Base-by-base conservation (phyloP, 140 eudicot species). In the Ambrosia hybrid region DNA sequence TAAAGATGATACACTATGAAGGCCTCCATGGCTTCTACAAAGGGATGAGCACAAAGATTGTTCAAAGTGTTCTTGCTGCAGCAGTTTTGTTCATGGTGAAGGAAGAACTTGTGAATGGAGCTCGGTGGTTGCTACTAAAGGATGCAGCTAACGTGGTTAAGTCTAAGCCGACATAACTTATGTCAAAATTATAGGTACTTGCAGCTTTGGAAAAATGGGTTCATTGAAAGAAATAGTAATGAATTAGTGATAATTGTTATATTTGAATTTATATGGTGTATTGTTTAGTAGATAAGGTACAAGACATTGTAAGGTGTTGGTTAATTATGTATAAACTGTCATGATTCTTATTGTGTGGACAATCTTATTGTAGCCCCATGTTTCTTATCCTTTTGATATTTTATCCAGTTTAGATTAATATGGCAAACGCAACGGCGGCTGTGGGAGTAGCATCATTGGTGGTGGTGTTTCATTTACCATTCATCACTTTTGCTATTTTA, bases 41-140 rank as follows among this genome's bases (percentile, higher is more conserved):
- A 80, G 99, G 99, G 33, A 93, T 93, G 99, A 78, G 90, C 70
- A 93, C 99, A 49, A 90, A 93, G 83, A 88, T 93, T 26, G 93
- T 88, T 51, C 99, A 93, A 67, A 93, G 99, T 66, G 97, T 93
- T 78, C 92, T 93, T 33, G 99, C 99, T 34, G 99, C 99, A 69
- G 99, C 99, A 2, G 89, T 93, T 75, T 67, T 93, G 46, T 93
- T 93, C 80, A 93, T 88, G 99, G 89, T 93, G 7, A 93, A 93
- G 83, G 99, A 93, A 78, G 99, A 93, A 84, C 89, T 93, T 56
- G 97, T 90, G 46, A 84, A 72, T 45, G 94, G 97, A 13, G 89
- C 84, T 70, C 81, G 91, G 51, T 89, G 89, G 96, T 72, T 92
- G 78, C 67, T 92, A 64, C 67, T 88, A 55, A 86, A 79, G 51